Evolutionary conservation across 129 eudicot genomes (phyloP).

Genomic region (Smallanthus sonchifolius): DNA sequence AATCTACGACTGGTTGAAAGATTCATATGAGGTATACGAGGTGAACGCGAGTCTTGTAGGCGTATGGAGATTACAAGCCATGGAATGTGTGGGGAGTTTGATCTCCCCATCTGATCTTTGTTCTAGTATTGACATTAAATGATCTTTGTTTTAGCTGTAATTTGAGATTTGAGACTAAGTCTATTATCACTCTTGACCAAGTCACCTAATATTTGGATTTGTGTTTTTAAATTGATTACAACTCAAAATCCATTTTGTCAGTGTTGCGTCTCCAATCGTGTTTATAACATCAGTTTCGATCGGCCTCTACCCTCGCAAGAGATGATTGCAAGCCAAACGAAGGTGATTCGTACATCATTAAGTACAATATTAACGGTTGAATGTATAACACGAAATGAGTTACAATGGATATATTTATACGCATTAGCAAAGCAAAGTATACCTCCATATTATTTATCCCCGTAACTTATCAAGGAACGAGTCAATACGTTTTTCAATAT

Average conservation of each 20-base stretch:
- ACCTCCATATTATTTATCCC: constrained; percentile 19
- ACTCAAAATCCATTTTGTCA: too few species aligned
- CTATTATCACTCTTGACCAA: too few species aligned
- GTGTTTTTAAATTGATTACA: too few species aligned
- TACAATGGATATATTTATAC: not conserved
- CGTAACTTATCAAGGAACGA: constrained; percentile 13
- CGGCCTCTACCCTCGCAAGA: not conserved
- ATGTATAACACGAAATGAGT: not conserved
- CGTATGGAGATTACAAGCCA: not conserved
- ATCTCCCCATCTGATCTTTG: constrained; percentile 8
- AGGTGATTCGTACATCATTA: not conserved
- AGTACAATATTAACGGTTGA: not conserved
- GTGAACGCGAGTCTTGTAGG: too few species aligned
- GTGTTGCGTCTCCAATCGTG: too few species aligned
- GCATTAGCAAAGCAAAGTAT: constrained; percentile 4
- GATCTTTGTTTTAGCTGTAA: too few species aligned
- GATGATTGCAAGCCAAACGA: not conserved
- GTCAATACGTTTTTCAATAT: constrained; percentile 11
- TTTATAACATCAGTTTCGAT: not conserved
- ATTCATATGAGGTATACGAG: not conserved
- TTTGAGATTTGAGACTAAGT: too few species aligned
- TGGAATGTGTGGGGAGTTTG: constrained; percentile 1
- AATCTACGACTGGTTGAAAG: constrained; percentile 5
- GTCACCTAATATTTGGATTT: too few species aligned
- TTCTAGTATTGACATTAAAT: too few species aligned